Conservation (phyloP, 768 basidiomycete genomes). For the Leccinum variicolor region DNA sequence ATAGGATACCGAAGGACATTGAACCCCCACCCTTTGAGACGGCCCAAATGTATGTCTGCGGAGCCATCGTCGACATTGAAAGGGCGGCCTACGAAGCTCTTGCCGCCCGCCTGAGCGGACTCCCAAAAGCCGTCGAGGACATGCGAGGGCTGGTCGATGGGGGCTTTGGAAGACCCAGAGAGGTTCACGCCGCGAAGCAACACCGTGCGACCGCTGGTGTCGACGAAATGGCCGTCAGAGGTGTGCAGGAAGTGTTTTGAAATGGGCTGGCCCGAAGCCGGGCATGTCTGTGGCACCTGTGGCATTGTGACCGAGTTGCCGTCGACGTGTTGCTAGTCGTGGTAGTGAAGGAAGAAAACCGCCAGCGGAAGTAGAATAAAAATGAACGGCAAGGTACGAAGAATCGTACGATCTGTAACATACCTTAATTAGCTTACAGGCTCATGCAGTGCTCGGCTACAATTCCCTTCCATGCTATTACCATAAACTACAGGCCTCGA, state of each 20-base stretch:
- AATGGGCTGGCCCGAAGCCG: constrained; percentile 12
- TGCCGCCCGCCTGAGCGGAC: constrained; percentile 61
- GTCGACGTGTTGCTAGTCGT: background rate
- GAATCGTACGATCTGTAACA: constrained; percentile 20
- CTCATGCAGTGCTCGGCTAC: background rate
- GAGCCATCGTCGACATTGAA: constrained; percentile 82
- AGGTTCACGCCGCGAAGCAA: constrained; percentile 95
- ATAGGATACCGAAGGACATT: constrained; percentile 78
- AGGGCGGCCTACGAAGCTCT: constrained; percentile 73
- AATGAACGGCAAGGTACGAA: background rate
- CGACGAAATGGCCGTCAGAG: constrained; percentile 65
- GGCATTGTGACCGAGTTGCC: constrained; percentile 19
- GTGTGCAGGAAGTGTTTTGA: constrained; percentile 55
- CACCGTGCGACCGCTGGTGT: constrained; percentile 69
- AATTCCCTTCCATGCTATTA: background rate
- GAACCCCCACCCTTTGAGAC: constrained; percentile 93
- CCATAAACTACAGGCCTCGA: background rate
- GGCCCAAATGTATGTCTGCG: constrained; percentile 79
- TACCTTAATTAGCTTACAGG: constrained; percentile 10
- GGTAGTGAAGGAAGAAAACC: background rate
- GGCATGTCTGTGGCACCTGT: constrained; percentile 16
- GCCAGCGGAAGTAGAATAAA: background rate
- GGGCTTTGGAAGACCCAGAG: constrained; percentile 85
- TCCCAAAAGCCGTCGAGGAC: constrained; percentile 80
- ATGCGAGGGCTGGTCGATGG: constrained; percentile 65